These are phyloP conservation scores for Phialophora chinensis DNA, from an alignment of 2,329 filamentous ascomycete species.

Conservation along the genomic window DNA sequence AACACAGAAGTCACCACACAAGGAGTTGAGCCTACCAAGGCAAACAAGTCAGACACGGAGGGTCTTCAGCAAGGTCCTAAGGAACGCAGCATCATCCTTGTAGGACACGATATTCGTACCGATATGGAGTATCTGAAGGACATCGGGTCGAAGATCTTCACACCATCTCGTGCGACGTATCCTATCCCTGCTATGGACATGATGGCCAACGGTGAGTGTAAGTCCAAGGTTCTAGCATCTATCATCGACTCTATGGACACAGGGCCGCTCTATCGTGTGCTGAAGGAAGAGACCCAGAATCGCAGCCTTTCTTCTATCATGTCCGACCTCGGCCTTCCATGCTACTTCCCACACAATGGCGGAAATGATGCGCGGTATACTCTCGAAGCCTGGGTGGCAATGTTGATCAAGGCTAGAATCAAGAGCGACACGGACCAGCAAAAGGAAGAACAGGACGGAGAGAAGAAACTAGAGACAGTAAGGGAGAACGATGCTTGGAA, in stretches of 20 bases:
- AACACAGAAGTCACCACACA: conserved; percentile 20
- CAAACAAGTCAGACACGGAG: conserved; percentile 4
- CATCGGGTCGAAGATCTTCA: conserved; percentile 65
- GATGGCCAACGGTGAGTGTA: conserved; percentile 16
- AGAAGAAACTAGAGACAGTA: not conserved
- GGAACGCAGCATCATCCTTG: conserved; percentile 70
- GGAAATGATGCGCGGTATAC: conserved; percentile 86
- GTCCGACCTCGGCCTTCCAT: conserved; percentile 65
- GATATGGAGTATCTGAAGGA: conserved; percentile 73
- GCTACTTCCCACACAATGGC: conserved; percentile 78
- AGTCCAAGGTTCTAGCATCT: conserved; percentile 50
- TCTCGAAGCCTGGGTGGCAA: conserved; percentile 72
- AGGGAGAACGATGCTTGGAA: conserved; percentile 3
- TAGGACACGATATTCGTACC: conserved; percentile 73
- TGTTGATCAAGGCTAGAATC: conserved; percentile 54
- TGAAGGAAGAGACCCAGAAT: conserved; percentile 55
- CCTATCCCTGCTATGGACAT: conserved; percentile 45
- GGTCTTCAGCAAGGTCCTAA: conserved; percentile 32
- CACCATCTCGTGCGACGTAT: conserved; percentile 27
- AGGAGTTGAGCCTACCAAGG: conserved; percentile 11
- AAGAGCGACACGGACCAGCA: conserved; percentile 35
- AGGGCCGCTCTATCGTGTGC: conserved; percentile 69
- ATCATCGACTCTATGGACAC: conserved; percentile 76
- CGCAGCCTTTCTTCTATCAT: conserved; percentile 67
- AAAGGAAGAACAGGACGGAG: conserved; percentile 1